Evolutionary conservation across 306 rosid genomes (phyloP).

Genomic region (Amphicarpaea edgeworthii): DNA sequence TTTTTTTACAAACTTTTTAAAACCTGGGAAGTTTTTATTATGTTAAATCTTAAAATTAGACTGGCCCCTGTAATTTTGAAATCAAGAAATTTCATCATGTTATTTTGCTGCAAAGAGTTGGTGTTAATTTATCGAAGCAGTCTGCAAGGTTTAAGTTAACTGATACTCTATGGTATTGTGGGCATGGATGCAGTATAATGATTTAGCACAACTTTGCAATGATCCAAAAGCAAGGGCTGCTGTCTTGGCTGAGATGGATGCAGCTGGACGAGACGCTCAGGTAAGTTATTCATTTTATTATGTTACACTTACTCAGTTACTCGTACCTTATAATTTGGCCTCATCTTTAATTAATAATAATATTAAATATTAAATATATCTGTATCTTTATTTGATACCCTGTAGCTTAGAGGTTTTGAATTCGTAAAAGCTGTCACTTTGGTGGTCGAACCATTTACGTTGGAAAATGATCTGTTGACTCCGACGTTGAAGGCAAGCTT

Average conservation of each 20-base stretch:
- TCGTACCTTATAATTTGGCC: constrained; percentile 1
- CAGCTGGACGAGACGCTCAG: constrained; percentile 85
- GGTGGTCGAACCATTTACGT: constrained; percentile 75
- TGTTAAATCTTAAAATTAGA: not conserved
- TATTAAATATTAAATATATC: not conserved
- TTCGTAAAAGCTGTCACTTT: constrained; percentile 81
- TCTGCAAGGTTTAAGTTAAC: constrained; percentile 5
- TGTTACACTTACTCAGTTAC: not conserved
- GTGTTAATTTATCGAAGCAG: constrained; percentile 23
- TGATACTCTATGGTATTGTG: constrained; percentile 33
- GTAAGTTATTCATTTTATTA: constrained; percentile 54
- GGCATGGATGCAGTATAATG: constrained; percentile 62
- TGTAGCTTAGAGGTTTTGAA: constrained; percentile 97
- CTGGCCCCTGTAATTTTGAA: not conserved
- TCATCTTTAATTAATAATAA: not conserved
- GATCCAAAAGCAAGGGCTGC: constrained; percentile 84
- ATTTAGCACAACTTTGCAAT: constrained; percentile 75
- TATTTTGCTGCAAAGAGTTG: constrained; percentile 16
- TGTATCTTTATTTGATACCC: constrained; percentile 38
- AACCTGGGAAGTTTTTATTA: not conserved
- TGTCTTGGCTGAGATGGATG: constrained; percentile 92
- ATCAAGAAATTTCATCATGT: constrained; percentile 28
- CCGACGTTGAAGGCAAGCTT: constrained; percentile 93
- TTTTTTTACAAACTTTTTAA: not conserved
- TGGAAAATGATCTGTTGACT: constrained; percentile 92